A percentile compares a stretch with the other conserved stretches of the same genome.
phyloP scores from a whole-genome alignment of 108 stramenopile genomes.

The Nitzschia sp. region DNA sequence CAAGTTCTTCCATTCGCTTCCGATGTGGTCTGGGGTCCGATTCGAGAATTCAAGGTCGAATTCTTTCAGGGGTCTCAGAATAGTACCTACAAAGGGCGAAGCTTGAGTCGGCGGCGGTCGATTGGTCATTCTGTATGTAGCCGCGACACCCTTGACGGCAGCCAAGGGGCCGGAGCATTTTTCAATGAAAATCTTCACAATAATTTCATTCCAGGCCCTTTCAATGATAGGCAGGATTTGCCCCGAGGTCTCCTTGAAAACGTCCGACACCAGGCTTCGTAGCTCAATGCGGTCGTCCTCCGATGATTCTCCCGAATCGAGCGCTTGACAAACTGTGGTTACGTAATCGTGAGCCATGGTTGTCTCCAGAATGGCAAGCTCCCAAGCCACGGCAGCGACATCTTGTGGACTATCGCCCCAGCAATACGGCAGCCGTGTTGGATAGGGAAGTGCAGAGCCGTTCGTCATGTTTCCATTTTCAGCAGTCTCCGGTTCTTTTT shows the following conservation, averaged over 20 bases:
- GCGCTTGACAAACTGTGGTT: conserved; percentile 42
- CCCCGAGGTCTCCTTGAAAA: conserved; percentile 63
- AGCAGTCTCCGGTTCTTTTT: conserved; percentile 4
- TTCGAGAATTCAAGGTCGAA: conserved; percentile 57
- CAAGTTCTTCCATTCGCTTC: conserved; percentile 61
- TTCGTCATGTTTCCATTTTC: conserved; percentile 34
- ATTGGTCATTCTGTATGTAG: conserved; percentile 91
- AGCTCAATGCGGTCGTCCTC: conserved; percentile 42
- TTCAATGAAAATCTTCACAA: conserved; percentile 66
- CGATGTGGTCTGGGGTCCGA: conserved; percentile 76
- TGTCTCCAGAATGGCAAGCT: conserved; percentile 74
- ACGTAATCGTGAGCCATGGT: conserved; percentile 67
- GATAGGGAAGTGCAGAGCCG: conserved; percentile 5
- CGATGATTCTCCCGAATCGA: conserved; percentile 37
- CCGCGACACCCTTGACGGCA: conserved; percentile 90
- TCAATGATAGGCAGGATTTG: conserved; percentile 70
- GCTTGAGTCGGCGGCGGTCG: conserved; percentile 85
- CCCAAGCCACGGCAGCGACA: conserved; percentile 86
- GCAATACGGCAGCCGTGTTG: conserved; percentile 48
- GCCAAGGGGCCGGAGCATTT: conserved; percentile 76
- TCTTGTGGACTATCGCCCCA: conserved; percentile 78
- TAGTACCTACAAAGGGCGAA: conserved; percentile 78
- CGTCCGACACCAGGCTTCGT: conserved; percentile 47
- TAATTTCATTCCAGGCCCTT: conserved; percentile 74
- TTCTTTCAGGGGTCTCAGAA: conserved; percentile 79